phyloP scores from a whole-genome alignment of 1,284 basidiomycete species.

The Vanrija pseudolonga region DNA sequence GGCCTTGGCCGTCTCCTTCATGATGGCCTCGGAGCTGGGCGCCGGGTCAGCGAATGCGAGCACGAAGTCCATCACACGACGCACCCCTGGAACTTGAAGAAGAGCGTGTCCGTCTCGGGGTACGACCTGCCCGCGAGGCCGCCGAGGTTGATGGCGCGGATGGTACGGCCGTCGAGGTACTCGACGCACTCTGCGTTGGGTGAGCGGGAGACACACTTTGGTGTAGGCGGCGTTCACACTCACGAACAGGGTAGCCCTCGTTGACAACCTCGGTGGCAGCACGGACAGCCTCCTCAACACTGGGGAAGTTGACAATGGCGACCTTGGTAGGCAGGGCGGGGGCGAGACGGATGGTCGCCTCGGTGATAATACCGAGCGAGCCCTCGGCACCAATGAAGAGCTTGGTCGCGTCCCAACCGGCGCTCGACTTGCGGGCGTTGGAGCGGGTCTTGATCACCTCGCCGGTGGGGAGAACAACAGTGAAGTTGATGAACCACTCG shows the following conservation, averaged over 20 bases:
- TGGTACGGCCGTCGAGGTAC: slow-evolving; percentile 67
- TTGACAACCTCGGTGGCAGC: slow-evolving; percentile 63
- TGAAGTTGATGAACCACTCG: slow-evolving; percentile 80
- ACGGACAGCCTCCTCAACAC: slow-evolving; percentile 58
- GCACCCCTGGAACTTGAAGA: slow-evolving; percentile 81
- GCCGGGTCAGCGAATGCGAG: neutral
- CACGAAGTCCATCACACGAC: slow-evolving; percentile 1
- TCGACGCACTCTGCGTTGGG: slow-evolving; percentile 64
- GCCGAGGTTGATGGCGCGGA: slow-evolving; percentile 64
- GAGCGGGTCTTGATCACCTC: slow-evolving; percentile 90
- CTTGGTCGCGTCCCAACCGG: slow-evolving; percentile 86
- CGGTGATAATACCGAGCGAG: slow-evolving; percentile 86
- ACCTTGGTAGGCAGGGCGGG: slow-evolving; percentile 70
- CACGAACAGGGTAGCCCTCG: slow-evolving; percentile 52
- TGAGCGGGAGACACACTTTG: slow-evolving; percentile 16
- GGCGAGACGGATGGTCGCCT: slow-evolving; percentile 77
- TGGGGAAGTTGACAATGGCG: slow-evolving; percentile 53
- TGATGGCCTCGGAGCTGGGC: slow-evolving; percentile 55
- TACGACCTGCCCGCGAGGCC: slow-evolving; percentile 58
- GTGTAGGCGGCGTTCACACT: too few species aligned
- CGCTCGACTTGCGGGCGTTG: slow-evolving; percentile 78
- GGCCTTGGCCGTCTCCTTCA: slow-evolving; percentile 62
- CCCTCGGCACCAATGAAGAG: slow-evolving; percentile 94
- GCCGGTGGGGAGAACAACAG: slow-evolving; percentile 82
- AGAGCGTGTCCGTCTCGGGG: slow-evolving; percentile 68